Conservation (phyloP, 2,329 filamentous ascomycete species). For the Chrysoporthe cubensis region DNA sequence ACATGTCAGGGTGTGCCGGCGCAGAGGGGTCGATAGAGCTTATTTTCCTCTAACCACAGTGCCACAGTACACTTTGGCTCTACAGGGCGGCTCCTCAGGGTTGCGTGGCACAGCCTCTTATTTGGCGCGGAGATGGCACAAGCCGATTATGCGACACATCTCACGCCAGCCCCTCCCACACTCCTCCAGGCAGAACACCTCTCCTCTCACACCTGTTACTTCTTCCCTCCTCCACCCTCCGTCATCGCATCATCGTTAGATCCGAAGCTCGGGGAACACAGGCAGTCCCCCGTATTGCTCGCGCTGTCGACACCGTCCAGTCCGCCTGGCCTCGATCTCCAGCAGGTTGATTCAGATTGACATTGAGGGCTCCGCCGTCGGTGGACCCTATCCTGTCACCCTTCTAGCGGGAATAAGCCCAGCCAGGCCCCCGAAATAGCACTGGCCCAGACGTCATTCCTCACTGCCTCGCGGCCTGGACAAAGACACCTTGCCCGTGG, state of each 20-base stretch:
- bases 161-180: background rate
- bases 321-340: background rate
- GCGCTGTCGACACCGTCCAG: background rate
- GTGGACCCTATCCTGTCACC: conserved; percentile 1
- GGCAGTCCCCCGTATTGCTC: background rate
- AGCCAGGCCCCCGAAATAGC: background rate
- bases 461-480: conserved; percentile 11
- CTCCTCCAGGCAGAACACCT: conserved; percentile 1
- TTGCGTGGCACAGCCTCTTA: conserved; percentile 2
- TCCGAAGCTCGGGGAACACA: background rate
- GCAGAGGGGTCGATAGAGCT: background rate
- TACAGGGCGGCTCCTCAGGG: background rate
- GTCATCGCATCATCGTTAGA: background rate
- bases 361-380: conserved; percentile 6
- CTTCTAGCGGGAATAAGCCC: conserved; percentile 10
- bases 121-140: background rate
- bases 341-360: conserved; percentile 4
- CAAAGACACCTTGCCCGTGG: background rate
- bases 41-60: background rate
- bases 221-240: background rate
- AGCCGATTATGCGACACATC: conserved; percentile 1
- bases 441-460: conserved; percentile 10
- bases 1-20: background rate
- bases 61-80: background rate
- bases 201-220: background rate